Evolutionary conservation across 345 rosid genomes (phyloP), one percentile per base, ranked within the genome.

Genomic region (Abelmoschus esculentus): DNA sequence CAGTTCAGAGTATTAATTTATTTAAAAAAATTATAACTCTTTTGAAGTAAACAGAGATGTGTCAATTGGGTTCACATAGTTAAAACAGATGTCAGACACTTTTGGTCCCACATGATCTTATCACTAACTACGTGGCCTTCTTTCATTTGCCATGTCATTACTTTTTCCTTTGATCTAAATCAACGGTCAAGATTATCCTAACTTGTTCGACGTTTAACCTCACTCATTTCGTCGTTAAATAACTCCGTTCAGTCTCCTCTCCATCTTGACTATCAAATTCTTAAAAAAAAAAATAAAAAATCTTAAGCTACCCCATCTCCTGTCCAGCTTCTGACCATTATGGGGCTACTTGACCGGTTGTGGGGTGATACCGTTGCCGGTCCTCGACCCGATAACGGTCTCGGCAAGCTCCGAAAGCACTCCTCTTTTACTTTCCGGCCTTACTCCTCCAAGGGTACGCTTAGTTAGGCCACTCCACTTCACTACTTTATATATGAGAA

Each of bases 321-420:
- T 54, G 59, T 22, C 64, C 22, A n/a, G 0, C 42, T 47, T 58
- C 56, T 2, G 78, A 44, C 1, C 42, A 38, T 38, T 17, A 93
- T 95, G 99, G 81, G 99, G 38, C 79, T 95, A 15, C 92, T 91
- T 19, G 96, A 95, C 66, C 93, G 91, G 72, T 82, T 95, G 14
- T 95, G 99, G 99, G 99, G 91, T 74, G 99, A 95, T 73, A 91
- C 96, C 71, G 95, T 91, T 69, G 99, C 99, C 70, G 99, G 99
- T 26, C 98, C 99, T 0, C 83, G 72, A 61, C 99, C 99, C 6
- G 97, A 95, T 18, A 82, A 72, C 82, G 99, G 97, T 76, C 96
- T 91, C 76, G 96, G 97, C 69, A 88, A 83, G 88, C 97, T 95
- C 65, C 88, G 93, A 72, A 95, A 88, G 83, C 83, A 83, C 40